A percentile compares a stretch with the other conserved stretches of the same genome.
phyloP scores from a whole-genome alignment of 176 grass and related monocot species.

The Oropetium thomaeum region DNA sequence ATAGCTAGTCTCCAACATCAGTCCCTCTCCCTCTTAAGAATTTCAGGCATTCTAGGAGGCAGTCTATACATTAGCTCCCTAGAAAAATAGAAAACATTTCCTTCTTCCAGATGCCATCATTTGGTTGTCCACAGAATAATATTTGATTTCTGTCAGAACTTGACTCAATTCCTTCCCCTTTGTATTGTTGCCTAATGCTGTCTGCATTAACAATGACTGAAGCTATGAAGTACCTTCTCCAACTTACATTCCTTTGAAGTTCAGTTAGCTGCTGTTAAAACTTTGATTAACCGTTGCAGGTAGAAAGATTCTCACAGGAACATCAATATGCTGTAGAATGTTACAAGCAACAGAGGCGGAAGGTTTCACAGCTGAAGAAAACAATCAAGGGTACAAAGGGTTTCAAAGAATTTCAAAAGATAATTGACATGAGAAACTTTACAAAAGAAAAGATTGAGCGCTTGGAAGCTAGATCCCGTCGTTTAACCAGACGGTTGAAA shows the following conservation, averaged over 20 bases:
- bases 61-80: neutral
- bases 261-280: neutral
- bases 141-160: neutral
- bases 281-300: constrained; percentile 50
- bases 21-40: constrained; percentile 16
- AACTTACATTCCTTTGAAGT: constrained; percentile 9
- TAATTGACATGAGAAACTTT: constrained; percentile 83
- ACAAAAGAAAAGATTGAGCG: constrained; percentile 86
- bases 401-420: constrained; percentile 83
- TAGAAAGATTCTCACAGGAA: constrained; percentile 65
- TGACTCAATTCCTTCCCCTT: neutral
- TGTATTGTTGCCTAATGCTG: constrained; percentile 12
- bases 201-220: constrained; percentile 2
- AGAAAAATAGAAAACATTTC: neutral
- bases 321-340: constrained; percentile 67
- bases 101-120: constrained; percentile 11
- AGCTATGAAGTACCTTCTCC: constrained; percentile 2
- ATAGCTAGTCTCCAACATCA: neutral
- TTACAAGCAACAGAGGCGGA: constrained; percentile 77
- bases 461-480: constrained; percentile 67
- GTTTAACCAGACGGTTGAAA: constrained; percentile 63
- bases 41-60: neutral
- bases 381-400: constrained; percentile 78
- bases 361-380: constrained; percentile 91
- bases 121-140: neutral